A percentile compares a stretch with the other conserved stretches of the same genome.
Evolutionary conservation across 345 rosid genomes (phyloP).

Genomic region (Citropsis articulata): DNA sequence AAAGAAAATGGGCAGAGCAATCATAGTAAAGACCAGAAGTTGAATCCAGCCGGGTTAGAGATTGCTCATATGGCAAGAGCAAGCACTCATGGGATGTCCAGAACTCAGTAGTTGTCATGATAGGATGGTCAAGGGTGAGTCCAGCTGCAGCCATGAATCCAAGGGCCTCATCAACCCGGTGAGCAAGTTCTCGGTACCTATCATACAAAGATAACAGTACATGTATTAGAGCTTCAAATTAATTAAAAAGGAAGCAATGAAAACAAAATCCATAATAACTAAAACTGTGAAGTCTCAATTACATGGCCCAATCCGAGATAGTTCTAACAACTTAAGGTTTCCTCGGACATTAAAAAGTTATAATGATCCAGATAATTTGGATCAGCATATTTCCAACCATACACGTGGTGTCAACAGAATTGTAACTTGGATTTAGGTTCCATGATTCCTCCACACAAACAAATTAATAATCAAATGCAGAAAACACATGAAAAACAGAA

Average conservation of each 20-base stretch:
- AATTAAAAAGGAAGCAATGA: neutral
- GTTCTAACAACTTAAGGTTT: neutral
- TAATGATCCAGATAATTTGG: neutral
- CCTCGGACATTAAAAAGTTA: neutral
- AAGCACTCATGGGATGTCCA: constrained; percentile 83
- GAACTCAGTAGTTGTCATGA: constrained; percentile 72
- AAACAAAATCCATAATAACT: neutral
- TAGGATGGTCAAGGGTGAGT: constrained; percentile 68
- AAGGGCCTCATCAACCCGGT: constrained; percentile 75
- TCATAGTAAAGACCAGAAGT: constrained; percentile 71
- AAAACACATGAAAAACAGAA: neutral
- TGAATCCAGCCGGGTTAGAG: constrained; percentile 68
- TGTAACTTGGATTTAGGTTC: neutral
- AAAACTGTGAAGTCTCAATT: neutral
- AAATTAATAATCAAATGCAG: neutral
- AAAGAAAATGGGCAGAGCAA: constrained; percentile 74
- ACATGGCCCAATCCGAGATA: neutral
- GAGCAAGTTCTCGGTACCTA: constrained; percentile 69
- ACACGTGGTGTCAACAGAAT: neutral
- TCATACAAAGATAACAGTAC: neutral
- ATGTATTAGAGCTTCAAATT: neutral
- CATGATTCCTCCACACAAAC: neutral
- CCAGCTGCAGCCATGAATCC: constrained; percentile 82
- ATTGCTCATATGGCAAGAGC: constrained; percentile 69
- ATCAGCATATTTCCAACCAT: neutral